Conservation (phyloP, 1,284 basidiomycete genomes). For the Coriolopsis trogii region DNA sequence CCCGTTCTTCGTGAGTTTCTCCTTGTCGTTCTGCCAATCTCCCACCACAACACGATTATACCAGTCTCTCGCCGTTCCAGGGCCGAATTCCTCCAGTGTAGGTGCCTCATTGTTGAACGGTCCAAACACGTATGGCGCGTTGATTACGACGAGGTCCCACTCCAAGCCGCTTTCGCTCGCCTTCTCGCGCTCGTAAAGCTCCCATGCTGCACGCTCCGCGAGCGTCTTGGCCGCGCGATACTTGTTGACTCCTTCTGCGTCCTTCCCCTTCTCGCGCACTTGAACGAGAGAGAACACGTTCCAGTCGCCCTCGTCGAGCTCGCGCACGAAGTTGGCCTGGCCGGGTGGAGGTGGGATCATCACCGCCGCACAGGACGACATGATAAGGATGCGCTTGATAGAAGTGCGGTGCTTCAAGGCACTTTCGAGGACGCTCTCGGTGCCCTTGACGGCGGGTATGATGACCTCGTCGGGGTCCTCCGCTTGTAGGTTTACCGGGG, state of each 20-base stretch:
- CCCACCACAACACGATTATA: constrained; percentile 35
- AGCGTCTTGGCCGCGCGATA: constrained; percentile 70
- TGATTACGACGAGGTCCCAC: constrained; percentile 59
- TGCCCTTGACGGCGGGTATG: constrained; percentile 34
- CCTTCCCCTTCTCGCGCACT: constrained; percentile 52
- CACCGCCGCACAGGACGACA: constrained; percentile 57
- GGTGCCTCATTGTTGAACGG: constrained; percentile 53
- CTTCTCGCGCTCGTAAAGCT: constrained; percentile 57
- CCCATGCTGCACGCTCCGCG: constrained; percentile 67
- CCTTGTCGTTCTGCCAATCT: constrained; percentile 11
- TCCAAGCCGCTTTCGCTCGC: constrained; percentile 30
- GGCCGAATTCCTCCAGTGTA: constrained; percentile 50
- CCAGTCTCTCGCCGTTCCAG: constrained; percentile 44
- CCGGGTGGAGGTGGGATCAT: constrained; percentile 28
- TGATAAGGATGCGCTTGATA: constrained; percentile 61
- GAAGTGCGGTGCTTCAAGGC: not conserved
- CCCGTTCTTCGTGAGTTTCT: constrained; percentile 17
- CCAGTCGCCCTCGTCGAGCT: constrained; percentile 59
- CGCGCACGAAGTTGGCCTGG: constrained; percentile 1
- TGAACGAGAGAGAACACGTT: constrained; percentile 54
- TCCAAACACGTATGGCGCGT: constrained; percentile 54
- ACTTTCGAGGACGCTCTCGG: constrained; percentile 24
- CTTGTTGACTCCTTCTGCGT: constrained; percentile 43
- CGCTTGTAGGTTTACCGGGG: constrained; percentile 39
- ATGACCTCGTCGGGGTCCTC: constrained; percentile 40